Base-by-base conservation (phyloP, 2,329 filamentous ascomycete species). In the Atkinsonella hypoxylon region DNA sequence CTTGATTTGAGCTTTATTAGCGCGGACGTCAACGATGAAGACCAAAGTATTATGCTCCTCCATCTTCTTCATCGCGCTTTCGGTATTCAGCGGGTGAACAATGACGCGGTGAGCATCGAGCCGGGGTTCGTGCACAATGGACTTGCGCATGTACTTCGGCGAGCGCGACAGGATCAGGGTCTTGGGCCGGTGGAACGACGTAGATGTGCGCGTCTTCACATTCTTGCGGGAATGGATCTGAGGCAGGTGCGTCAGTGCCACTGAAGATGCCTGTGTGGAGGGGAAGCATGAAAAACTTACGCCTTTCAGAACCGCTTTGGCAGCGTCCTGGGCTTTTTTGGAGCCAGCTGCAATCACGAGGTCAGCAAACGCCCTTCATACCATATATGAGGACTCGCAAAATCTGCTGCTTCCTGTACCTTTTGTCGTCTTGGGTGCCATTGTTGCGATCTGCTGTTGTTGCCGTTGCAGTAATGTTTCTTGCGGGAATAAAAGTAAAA, bases 61-160 rank as follows among this genome's bases (percentile, higher is more conserved):
- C 65, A 98, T 96, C 87, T 96, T 96, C 89, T 98, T 98, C 91
- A 98, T 97, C 68, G 94, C 93, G 69, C 86, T 93, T 86, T 98
- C 93, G 55, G 93, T 98, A 85, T 98, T 98, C 70, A 98, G 82
- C 61, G 93, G 93, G 83, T 96, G 89, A 69, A 97, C 79, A 73
- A 98, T 86, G 72, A 97, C 81, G 84, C 95, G 96, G 82, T 90
- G 87, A 77, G 91, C 87, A 77, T 98, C 93, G 67, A 98, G 87
- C 65, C 89, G 87, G 64, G 90, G 85, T 70, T 82, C 81, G 72
- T 91, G 85, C 66, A 87, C 84, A 70, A 98, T 82, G 62, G 89
- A 90, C 81, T 93, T 95, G 79, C 91, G 89, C 62, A 88, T 90
- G 82, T 95, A 97, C 79, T 95, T 95, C 72, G 91, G 90, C 48